Base-by-base conservation (phyloP, 495 filamentous ascomycete genomes). In the Choiromyces venosus region DNA sequence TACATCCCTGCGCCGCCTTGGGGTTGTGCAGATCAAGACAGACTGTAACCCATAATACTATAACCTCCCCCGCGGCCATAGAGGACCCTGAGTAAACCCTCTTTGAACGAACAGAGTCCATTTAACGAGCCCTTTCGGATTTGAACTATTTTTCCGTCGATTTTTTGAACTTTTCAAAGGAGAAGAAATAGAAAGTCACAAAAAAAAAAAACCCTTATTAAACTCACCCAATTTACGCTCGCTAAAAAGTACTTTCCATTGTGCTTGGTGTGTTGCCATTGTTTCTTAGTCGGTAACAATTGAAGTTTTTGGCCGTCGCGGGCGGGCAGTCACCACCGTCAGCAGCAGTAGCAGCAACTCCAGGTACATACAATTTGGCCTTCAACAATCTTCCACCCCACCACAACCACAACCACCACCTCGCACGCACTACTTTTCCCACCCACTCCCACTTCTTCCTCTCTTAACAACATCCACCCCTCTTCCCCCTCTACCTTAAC, bases 81-180 rank as follows among this genome's bases (percentile, higher is more conserved):
- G 42, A 67, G 74, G 75, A 69, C 75, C 75, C 75, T 77, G 75
- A 77, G 75, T 77, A 77, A 77, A 77, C 65, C 74, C 73, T 42
- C 70, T 36, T 75, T 33, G 74, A 77, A 69, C 39, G 65, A 52
- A 76, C 66, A 71, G 75, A 76, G 74, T 70, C 72, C 76, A 65
- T 69, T 77, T 67, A 71, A 40, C 73, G 37, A 69, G 29, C 42
- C 61, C 52, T 35, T 25, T 10, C 29, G 35, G 73, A 35, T 19
- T 52, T 44, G 14, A 64, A 42, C 46, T 25, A 21, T 37, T 67
- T 21, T 65, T 75, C 39, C 69, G 21, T 38, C 61, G 40, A 42
- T 61, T 44, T 70, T 67, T 25, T 39, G 56, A 52, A 39, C 19
- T 29, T 40, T 12, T 46, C 37, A 66, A 33, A 46, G 40, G 38